Evolutionary conservation across 1,284 basidiomycete genomes (phyloP).

Genomic region (Trametes versicolor): DNA sequence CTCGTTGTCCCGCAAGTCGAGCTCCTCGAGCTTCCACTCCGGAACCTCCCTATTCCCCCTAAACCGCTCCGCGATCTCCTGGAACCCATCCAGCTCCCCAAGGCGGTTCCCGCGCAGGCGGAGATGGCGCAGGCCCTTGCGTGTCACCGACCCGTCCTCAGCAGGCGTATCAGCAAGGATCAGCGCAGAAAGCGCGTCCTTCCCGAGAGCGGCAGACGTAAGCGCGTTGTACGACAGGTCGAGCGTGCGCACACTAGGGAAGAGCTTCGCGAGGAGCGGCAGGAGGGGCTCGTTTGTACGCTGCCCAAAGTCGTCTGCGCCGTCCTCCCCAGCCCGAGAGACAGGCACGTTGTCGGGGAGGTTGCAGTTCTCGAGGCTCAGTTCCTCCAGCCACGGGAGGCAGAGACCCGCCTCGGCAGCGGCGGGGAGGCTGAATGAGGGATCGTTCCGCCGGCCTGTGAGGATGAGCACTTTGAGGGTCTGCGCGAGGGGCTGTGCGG

Average conservation of each 20-base stretch:
- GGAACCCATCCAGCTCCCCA: constrained; percentile 67
- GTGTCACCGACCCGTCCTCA: constrained; percentile 7
- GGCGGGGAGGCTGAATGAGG: constrained; percentile 64
- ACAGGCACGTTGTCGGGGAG: constrained; percentile 65
- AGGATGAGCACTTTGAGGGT: constrained; percentile 69
- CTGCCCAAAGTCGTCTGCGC: constrained; percentile 44
- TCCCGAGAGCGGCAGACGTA: constrained; percentile 59
- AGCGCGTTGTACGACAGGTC: constrained; percentile 80
- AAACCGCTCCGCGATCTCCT: constrained; percentile 65
- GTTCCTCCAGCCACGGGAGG: constrained; percentile 74
- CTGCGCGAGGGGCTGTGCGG: constrained; percentile 66
- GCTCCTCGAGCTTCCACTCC: constrained; percentile 79
- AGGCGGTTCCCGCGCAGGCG: constrained; percentile 74
- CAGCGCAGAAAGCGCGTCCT: constrained; percentile 56
- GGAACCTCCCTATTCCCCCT: constrained; percentile 68
- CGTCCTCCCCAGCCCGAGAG: constrained; percentile 39
- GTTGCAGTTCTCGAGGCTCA: constrained; percentile 75
- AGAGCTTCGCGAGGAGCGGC: constrained; percentile 65
- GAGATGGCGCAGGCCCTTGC: constrained; percentile 68
- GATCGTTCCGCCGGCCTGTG: constrained; percentile 71
- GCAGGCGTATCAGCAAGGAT: constrained; percentile 50
- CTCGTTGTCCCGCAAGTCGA: constrained; percentile 83
- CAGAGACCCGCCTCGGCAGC: constrained; percentile 47
- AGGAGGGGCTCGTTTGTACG: constrained; percentile 63
- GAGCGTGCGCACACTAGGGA: constrained; percentile 72